These are phyloP conservation scores for Backusella psychrophila DNA, from an alignment of 192 early-diverging fungal genomes.

Conservation along the genomic window DNA sequence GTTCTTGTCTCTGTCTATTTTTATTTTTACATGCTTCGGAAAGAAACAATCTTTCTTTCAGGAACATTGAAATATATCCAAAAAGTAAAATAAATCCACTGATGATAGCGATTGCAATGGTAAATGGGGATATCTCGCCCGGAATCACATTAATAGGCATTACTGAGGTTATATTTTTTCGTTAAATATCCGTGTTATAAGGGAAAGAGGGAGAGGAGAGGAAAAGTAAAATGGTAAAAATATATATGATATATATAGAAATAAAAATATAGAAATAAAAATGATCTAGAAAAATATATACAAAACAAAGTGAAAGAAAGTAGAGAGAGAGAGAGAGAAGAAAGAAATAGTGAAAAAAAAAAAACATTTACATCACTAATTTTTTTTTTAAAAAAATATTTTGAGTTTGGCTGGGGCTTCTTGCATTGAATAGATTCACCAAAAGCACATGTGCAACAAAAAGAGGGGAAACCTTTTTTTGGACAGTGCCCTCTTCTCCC, in stretches of 20 bases:
- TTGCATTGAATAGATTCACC: neutral
- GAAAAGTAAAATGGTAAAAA: neutral
- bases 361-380: neutral
- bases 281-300: slow-evolving; percentile 1
- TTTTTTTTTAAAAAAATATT: neutral
- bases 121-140: slow-evolving; percentile 39
- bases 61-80: slow-evolving; percentile 67
- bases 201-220: neutral
- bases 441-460: slow-evolving; percentile 2
- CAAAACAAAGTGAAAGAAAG: neutral
- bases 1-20: neutral
- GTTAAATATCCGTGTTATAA: neutral
- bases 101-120: slow-evolving; percentile 52
- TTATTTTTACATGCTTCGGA: slow-evolving; percentile 67
- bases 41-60: slow-evolving; percentile 71
- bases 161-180: neutral
- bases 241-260: neutral
- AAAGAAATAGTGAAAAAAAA: neutral
- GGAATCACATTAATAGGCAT: slow-evolving; percentile 30
- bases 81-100: slow-evolving; percentile 71
- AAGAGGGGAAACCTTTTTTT: neutral
- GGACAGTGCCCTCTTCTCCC: neutral
- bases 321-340: neutral
- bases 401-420: neutral
- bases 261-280: neutral